Percentiles rank a stretch among this genome's conserved stretches.
Conservation (phyloP, 2,329 filamentous ascomycete species). For the Exophiala bonariae region DNA sequence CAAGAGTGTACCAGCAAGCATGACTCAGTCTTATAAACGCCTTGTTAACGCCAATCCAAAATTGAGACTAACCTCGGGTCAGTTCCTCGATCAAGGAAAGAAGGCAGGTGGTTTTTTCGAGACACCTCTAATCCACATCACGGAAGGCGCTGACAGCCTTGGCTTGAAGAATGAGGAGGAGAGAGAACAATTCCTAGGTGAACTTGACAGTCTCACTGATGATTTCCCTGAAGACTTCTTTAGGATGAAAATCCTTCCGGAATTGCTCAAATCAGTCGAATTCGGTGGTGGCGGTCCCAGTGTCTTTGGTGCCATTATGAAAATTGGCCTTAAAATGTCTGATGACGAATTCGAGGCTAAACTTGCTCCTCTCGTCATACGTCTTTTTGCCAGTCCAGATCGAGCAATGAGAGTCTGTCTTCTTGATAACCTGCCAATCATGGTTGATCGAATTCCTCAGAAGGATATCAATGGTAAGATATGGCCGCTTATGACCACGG, state of each 20-base stretch:
- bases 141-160: conserved; percentile 88
- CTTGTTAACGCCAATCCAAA: conserved; percentile 89
- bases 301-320: conserved; percentile 83
- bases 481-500: conserved; percentile 91
- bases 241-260: conserved; percentile 92
- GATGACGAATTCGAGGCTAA: conserved; percentile 86
- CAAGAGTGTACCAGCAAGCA: conserved; percentile 79
- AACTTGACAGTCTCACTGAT: conserved; percentile 81
- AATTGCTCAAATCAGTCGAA: conserved; percentile 97
- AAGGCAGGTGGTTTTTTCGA: conserved; percentile 86
- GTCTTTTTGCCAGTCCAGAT: conserved; percentile 87
- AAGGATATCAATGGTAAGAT: conserved; percentile 95
- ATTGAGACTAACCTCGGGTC: conserved; percentile 75
- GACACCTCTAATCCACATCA: conserved; percentile 85
- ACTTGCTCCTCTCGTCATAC: conserved; percentile 81
- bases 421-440: conserved; percentile 80
- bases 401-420: conserved; percentile 88
- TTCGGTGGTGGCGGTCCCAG: conserved; percentile 95
- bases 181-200: conserved; percentile 78
- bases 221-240: conserved; percentile 98
- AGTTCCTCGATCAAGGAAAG: conserved; percentile 87
- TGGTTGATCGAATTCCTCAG: conserved; percentile 87
- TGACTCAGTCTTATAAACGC: conserved; percentile 90
- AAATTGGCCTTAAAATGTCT: conserved; percentile 82
- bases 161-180: conserved; percentile 84